A percentile compares a stretch with the other conserved stretches of the same genome.
Conservation (phyloP, 129 eudicot genomes). For the Chrysanthemum lavandulifolium region DNA sequence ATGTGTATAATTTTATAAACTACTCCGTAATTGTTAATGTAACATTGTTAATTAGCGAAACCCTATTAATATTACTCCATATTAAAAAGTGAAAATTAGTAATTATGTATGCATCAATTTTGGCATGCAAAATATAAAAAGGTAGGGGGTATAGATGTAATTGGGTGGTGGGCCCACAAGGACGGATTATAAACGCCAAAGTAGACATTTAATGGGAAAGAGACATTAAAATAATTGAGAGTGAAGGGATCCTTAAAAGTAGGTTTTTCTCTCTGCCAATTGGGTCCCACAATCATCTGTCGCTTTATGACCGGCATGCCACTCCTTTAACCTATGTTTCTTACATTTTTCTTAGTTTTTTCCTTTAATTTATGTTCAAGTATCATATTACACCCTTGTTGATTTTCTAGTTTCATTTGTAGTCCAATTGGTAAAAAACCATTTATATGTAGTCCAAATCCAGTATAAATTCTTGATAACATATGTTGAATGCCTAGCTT, state of each 20-base stretch:
- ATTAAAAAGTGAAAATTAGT: not conserved
- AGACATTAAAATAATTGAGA: constrained; percentile 27
- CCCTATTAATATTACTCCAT: no score
- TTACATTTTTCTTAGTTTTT: constrained; percentile 1
- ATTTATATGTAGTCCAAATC: no score
- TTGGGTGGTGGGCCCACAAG: constrained; percentile 12
- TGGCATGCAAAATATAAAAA: constrained; percentile 15
- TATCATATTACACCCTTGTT: constrained; percentile 11
- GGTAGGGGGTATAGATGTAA: not conserved
- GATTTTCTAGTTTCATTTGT: no score
- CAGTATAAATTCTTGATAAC: no score
- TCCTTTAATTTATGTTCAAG: not conserved
- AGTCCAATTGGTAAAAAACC: no score
- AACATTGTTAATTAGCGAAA: no score
- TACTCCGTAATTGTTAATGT: no score
- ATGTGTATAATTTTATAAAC: no score
- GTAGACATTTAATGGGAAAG: constrained; percentile 37
- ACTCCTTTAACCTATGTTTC: constrained; percentile 17
- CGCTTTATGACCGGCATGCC: constrained; percentile 56
- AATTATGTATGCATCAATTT: constrained; percentile 1
- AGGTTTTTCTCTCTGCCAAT: constrained; percentile 21
- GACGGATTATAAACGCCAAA: constrained; percentile 35
- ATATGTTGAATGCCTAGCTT: no score
- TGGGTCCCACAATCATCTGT: constrained; percentile 38
- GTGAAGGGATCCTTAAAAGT: constrained; percentile 40